A percentile compares a stretch with the other conserved stretches of the same genome.
Evolutionary conservation across 768 basidiomycete genomes (phyloP).

Genomic region (Dioszegia crocea): DNA sequence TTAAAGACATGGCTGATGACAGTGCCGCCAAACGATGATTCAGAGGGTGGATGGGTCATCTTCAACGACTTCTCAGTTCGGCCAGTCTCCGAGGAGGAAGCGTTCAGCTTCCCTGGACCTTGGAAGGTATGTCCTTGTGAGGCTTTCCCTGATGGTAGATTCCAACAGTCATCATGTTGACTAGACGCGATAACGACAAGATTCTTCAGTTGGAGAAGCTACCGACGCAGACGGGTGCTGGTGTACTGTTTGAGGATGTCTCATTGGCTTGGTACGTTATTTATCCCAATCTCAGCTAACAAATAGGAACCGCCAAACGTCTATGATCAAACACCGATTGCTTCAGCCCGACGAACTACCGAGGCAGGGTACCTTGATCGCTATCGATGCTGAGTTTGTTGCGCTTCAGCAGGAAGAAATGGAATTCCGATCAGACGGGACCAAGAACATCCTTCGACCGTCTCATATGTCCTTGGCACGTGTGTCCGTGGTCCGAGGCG

Average conservation of each 20-base stretch:
- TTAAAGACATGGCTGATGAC: slow-evolving; percentile 3
- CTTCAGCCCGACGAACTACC: slow-evolving; percentile 73
- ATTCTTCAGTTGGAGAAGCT: slow-evolving; percentile 63
- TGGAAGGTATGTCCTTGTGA: slow-evolving; percentile 66
- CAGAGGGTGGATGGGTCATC: slow-evolving; percentile 67
- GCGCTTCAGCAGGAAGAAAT: slow-evolving; percentile 96
- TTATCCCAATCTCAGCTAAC: slow-evolving; percentile 1
- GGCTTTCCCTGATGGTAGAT: slow-evolving; percentile 31
- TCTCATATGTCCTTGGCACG: slow-evolving; percentile 87
- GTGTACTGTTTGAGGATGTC: slow-evolving; percentile 76
- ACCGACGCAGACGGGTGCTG: slow-evolving; percentile 64
- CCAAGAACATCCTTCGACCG: slow-evolving; percentile 85
- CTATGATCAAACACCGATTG: slow-evolving; percentile 70
- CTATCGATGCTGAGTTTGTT: slow-evolving; percentile 98
- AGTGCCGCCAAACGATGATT: slow-evolving; percentile 67
- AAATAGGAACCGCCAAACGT: slow-evolving; percentile 70
- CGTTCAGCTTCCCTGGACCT: slow-evolving; percentile 73
- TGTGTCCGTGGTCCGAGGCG: slow-evolving; percentile 86
- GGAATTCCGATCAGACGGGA: slow-evolving; percentile 90
- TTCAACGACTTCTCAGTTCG: slow-evolving; percentile 95
- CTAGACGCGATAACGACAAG: slow-evolving; percentile 63
- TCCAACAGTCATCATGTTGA: slow-evolving; percentile 85
- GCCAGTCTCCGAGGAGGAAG: slow-evolving; percentile 79
- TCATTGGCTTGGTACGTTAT: slow-evolving; percentile 72
- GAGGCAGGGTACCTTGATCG: slow-evolving; percentile 75